Percentiles rank a stretch among this genome's conserved stretches.
phyloP scores from a whole-genome alignment of 257 asterid species.

The Linderniella brevidens region DNA sequence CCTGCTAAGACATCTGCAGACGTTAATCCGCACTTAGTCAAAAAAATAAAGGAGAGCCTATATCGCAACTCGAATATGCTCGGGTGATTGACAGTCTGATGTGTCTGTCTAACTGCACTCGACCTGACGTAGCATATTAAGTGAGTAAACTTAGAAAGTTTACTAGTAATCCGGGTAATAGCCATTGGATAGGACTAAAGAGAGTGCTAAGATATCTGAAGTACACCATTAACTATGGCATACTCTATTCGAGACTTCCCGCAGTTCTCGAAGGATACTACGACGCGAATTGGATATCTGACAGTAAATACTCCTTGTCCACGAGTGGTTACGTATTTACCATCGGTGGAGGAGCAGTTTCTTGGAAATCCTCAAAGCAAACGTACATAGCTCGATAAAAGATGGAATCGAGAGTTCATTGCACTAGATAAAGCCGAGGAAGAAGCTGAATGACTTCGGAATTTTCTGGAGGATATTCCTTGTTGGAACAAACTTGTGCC shows the following conservation, averaged over 20 bases:
- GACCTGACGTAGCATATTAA: background rate
- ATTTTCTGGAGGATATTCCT: no score
- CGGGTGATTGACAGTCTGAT: background rate
- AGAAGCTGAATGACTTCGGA: no score
- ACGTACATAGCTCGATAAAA: no score
- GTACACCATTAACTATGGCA: background rate
- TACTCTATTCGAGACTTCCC: background rate
- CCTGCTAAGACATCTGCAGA: conserved; percentile 2
- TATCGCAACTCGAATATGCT: no score
- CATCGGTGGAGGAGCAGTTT: background rate
- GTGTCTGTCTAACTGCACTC: background rate
- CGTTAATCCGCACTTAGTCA: no score
- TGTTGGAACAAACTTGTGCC: no score
- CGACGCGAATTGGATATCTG: conserved; percentile 1
- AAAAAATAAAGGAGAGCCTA: no score
- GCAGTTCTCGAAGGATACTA: background rate
- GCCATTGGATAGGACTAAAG: background rate
- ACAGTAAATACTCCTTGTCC: background rate
- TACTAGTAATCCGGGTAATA: background rate
- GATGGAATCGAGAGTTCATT: no score
- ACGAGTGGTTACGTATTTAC: background rate
- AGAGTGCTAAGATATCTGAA: background rate
- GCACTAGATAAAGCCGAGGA: no score
- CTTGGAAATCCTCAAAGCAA: no score
- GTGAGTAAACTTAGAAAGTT: conserved; percentile 3